A percentile compares a stretch with the other conserved stretches of the same genome.
phyloP scores from a whole-genome alignment of 202 grass and related monocot species.

The Carex arenaria region DNA sequence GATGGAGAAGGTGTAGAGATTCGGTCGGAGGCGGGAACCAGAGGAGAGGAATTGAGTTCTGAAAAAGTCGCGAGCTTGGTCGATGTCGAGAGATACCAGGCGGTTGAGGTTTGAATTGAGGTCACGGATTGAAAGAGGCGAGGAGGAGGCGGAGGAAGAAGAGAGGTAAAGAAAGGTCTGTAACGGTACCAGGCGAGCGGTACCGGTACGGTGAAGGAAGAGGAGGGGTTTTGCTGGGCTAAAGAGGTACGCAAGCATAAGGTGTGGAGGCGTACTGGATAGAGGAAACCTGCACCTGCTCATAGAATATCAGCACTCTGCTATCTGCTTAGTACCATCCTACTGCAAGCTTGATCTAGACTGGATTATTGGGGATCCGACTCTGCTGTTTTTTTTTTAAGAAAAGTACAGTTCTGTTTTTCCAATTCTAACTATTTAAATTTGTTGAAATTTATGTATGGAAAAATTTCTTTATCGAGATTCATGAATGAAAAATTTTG shows the following conservation, averaged over 20 bases:
- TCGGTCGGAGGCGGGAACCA: conserved; percentile 11
- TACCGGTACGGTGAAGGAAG: not conserved
- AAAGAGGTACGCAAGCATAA: not conserved
- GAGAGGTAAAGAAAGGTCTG: not conserved
- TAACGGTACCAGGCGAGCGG: conserved; percentile 2
- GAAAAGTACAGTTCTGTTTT: too few species aligned
- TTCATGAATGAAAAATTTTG: too few species aligned
- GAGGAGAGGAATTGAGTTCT: conserved; percentile 15
- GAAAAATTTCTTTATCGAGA: too few species aligned
- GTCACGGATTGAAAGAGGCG: conserved; percentile 10
- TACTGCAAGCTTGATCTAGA: not conserved
- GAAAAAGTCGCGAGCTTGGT: conserved; percentile 19
- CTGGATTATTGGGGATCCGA: too few species aligned
- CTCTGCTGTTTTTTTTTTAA: too few species aligned
- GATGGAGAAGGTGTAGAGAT: conserved; percentile 32
- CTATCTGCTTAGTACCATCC: too few species aligned
- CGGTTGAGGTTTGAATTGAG: conserved; percentile 21
- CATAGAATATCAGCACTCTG: not conserved
- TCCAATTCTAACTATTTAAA: too few species aligned
- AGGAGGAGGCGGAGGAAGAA: not conserved
- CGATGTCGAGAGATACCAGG: conserved; percentile 17
- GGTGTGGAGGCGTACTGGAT: not conserved
- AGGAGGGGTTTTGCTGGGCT: not conserved
- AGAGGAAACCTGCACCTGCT: not conserved
- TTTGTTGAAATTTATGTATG: too few species aligned